Evolutionary conservation across 1,139 yeast genomes (phyloP).

Genomic region (Debaryomyces robertsiae): DNA sequence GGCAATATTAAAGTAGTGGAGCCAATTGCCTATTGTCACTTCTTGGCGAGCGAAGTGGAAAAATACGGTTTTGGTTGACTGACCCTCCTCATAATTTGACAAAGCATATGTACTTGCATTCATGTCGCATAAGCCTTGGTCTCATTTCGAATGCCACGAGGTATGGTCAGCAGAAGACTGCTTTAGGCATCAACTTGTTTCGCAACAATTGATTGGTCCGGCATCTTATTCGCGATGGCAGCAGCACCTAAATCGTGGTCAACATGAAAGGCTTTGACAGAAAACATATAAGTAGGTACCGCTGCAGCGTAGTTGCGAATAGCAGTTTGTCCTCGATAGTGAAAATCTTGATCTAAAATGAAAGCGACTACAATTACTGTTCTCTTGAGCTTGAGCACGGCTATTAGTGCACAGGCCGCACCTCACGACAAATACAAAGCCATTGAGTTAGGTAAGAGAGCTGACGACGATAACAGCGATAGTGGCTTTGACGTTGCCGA

Average conservation of each 20-base stretch:
- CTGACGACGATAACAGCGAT: constrained; percentile 5
- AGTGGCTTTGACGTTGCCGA: background rate
- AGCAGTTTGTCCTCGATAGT: no score
- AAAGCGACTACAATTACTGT: constrained; percentile 19
- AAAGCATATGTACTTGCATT: no score
- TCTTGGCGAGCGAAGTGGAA: no score
- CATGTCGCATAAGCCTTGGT: background rate
- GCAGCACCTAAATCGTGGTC: background rate
- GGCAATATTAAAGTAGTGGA: no score
- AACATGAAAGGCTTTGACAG: background rate
- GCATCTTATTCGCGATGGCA: background rate
- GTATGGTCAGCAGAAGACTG: background rate
- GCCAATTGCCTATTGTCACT: no score
- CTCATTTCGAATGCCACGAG: background rate
- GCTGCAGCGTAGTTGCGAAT: background rate
- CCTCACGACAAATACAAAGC: constrained; percentile 3
- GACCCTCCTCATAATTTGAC: no score
- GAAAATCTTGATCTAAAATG: constrained; percentile 14
- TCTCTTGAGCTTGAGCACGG: constrained; percentile 17
- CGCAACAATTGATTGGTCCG: background rate
- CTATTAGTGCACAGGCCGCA: constrained; percentile 18
- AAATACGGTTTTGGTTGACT: no score
- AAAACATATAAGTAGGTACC: background rate
- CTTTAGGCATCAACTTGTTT: background rate
- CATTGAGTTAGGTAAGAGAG: background rate